A percentile compares a stretch with the other conserved stretches of the same genome.
phyloP scores from a whole-genome alignment of 352 stramenopile genomes.

The Sclerospora graminicola region DNA sequence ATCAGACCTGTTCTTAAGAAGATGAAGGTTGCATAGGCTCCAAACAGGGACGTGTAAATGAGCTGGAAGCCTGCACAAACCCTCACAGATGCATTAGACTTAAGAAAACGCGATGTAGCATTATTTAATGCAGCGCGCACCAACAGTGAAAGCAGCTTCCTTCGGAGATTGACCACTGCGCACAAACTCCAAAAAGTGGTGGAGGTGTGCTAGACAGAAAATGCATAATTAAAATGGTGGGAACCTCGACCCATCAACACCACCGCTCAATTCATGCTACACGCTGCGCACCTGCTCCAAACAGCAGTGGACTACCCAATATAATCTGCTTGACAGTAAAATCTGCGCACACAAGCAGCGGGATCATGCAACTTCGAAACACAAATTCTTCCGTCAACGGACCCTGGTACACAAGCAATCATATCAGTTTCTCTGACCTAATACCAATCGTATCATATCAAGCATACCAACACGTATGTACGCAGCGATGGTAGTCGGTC shows the following conservation, averaged over 20 bases:
- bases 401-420: slow-evolving; percentile 29
- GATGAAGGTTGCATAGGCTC: slow-evolving; percentile 89
- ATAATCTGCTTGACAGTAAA: slow-evolving; percentile 78
- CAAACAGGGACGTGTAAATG: slow-evolving; percentile 94
- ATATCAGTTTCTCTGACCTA: neutral
- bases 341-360: slow-evolving; percentile 76
- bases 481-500: slow-evolving; percentile 68
- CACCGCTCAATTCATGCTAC: slow-evolving; percentile 4
- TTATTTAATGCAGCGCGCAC: slow-evolving; percentile 20
- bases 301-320: slow-evolving; percentile 87
- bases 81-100: slow-evolving; percentile 1
- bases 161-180: slow-evolving; percentile 52
- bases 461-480: slow-evolving; percentile 69
- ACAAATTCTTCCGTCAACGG: slow-evolving; percentile 92
- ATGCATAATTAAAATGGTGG: neutral
- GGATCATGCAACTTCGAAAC: slow-evolving; percentile 92
- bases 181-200: slow-evolving; percentile 82
- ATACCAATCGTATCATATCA: neutral
- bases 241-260: slow-evolving; percentile 1
- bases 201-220: slow-evolving; percentile 54
- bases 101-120: neutral
- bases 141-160: slow-evolving; percentile 69
- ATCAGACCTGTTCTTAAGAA: slow-evolving; percentile 81
- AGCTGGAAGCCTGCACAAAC: slow-evolving; percentile 84
- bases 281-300: slow-evolving; percentile 84